phyloP scores from a whole-genome alignment of 768 basidiomycete genomes.

The Termitomyces sp. region DNA sequence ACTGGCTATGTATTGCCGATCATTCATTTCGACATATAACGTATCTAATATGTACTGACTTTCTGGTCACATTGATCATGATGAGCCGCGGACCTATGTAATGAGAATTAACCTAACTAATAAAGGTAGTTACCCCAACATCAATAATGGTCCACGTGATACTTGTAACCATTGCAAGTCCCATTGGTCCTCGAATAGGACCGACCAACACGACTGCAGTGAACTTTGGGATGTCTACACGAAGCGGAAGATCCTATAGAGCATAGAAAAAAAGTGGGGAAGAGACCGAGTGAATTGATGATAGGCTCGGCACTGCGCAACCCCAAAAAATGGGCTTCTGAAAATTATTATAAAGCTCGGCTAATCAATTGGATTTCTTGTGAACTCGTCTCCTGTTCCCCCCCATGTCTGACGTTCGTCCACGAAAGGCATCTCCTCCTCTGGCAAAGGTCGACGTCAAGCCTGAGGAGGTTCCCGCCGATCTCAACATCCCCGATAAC shows the following conservation, averaged over 20 bases:
- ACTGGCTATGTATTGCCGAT: background rate
- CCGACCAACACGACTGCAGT: background rate
- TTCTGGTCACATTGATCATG: too few species aligned
- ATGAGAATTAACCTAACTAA: background rate
- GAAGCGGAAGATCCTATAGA: background rate
- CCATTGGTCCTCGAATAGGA: background rate
- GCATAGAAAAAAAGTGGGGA: background rate
- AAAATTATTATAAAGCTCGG: conserved; percentile 15
- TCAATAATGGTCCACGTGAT: background rate
- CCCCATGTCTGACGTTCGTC: conserved; percentile 25
- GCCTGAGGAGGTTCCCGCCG: conserved; percentile 31
- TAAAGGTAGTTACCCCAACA: background rate
- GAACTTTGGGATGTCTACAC: background rate
- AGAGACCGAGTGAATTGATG: conserved; percentile 8
- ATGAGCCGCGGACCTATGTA: background rate
- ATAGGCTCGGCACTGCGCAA: conserved; percentile 3
- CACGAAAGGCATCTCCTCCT: conserved; percentile 19
- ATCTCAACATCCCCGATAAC: conserved; percentile 72
- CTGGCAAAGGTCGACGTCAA: conserved; percentile 11
- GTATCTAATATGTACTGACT: too few species aligned
- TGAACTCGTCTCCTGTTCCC: conserved; percentile 3
- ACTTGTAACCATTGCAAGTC: background rate
- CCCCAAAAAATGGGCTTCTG: conserved; percentile 16
- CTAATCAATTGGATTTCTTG: conserved; percentile 5
- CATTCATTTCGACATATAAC: too few species aligned